A percentile compares a stretch with the other conserved stretches of the same genome.
Conservation (phyloP, 129 eudicot genomes). For the Apium graveolens region DNA sequence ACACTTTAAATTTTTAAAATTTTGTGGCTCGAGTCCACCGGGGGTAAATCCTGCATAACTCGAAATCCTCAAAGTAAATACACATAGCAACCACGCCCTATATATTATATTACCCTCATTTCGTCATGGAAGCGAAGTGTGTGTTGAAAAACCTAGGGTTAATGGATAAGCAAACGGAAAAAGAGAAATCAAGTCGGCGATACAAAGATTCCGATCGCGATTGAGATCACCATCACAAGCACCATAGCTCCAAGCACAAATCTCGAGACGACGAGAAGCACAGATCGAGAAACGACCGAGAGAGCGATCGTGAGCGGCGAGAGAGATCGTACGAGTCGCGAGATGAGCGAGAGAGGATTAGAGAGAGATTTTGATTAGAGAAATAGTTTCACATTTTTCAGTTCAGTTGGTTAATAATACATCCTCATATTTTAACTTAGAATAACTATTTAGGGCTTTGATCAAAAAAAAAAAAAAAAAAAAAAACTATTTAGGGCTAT, state of each 20-base stretch:
- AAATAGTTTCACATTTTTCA: too few species aligned
- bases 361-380: conserved; percentile 27
- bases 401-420: too few species aligned
- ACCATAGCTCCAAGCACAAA: conserved; percentile 38
- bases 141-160: background rate
- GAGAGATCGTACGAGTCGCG: conserved; percentile 36
- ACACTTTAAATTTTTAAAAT: too few species aligned
- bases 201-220: conserved; percentile 27
- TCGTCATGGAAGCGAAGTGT: background rate
- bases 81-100: background rate
- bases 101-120: too few species aligned
- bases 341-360: conserved; percentile 29
- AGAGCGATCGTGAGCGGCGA: conserved; percentile 17
- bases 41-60: too few species aligned
- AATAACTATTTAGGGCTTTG: too few species aligned
- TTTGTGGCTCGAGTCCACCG: too few species aligned
- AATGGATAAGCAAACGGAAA: conserved; percentile 29
- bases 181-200: conserved; percentile 50
- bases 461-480: too few species aligned
- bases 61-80: too few species aligned
- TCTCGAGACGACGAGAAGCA: conserved; percentile 27
- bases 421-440: too few species aligned
- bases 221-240: conserved; percentile 25
- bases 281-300: conserved; percentile 29
- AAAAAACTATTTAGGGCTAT: too few species aligned